Base-by-base conservation (phyloP, 805 yeast species). In the Candida dajiaensis region DNA sequence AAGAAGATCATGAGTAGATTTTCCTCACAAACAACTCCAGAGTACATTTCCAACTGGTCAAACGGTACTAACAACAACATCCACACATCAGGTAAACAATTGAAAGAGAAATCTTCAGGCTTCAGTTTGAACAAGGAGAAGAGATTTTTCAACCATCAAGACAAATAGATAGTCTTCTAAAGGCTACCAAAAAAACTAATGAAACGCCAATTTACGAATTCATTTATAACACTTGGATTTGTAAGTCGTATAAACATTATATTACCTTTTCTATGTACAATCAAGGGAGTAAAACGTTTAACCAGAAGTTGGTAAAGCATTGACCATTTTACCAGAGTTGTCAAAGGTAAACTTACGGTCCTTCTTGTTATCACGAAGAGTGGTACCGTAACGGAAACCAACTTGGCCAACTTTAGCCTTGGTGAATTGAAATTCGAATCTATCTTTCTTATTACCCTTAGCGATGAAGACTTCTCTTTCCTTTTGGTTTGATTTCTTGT, bases 331-430 rank as follows among this genome's bases (percentile, higher is more conserved):
- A 57, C 95, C 95, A 47, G 74, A 70, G 54, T 79, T 77, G 59
- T 84, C 83, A 64, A 74, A 86, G 2, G 83, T 86, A 56, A 85
- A 73, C 54, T 74, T 77, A 67, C 98, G 81, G 64, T 88, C 84
- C 62, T 83, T 86, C 77, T 84, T 88, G 58, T 79, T 83, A 67
- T 92, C 98, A 71, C 97, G 87, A 54, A 83, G 75, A 18, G 89
- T 78, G 37, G 89, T 87, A 67, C 98, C 98, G 63, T 92, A 92
- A 62, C 98, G 81, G 76, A 70, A 80, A 43, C 98, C 99, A 45
- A 89, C 94, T 46, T 79, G 70, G 33, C 97, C 97, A 41, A 85
- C 88, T 60, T 76, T 80, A 40, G 89, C 84, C 51, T 81, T 76
- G 19, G 85, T 81, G 67, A 92, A 90, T 61, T 80, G 80, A 74